phyloP scores from a whole-genome alignment of 2,329 filamentous ascomycete species.

The Fusarium sulawesiense region DNA sequence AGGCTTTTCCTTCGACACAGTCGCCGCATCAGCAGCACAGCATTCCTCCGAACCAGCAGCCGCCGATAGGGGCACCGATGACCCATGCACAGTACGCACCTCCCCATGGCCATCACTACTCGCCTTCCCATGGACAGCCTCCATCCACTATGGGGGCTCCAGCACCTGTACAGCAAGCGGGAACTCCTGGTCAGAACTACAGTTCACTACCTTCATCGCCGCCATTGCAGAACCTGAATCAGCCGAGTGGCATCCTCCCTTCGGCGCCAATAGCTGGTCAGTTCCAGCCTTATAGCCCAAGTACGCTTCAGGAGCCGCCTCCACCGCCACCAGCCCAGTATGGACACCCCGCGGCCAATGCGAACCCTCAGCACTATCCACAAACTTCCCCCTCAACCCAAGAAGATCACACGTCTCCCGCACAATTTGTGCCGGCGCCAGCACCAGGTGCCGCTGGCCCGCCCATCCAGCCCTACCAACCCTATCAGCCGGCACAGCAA shows the following conservation, averaged over 20 bases:
- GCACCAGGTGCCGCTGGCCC: background rate
- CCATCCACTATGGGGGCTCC: background rate
- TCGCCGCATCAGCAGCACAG: constrained; percentile 4
- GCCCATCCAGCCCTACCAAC: background rate
- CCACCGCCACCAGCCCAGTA: background rate
- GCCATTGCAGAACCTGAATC: background rate
- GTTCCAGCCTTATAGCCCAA: background rate
- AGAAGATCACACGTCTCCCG: background rate
- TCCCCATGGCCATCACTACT: background rate
- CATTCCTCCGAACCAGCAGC: background rate
- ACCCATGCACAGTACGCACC: background rate
- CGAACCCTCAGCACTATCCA: background rate
- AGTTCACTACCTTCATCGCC: background rate
- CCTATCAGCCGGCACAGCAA: background rate
- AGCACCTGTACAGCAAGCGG: background rate
- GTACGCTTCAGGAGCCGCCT: background rate
- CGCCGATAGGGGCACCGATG: background rate
- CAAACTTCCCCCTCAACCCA: background rate
- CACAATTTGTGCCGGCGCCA: background rate
- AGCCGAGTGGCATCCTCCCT: background rate
- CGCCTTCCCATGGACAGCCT: background rate
- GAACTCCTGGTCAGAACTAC: background rate
- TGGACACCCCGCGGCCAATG: background rate
- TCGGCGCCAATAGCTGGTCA: background rate
- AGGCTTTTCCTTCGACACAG: background rate